Conservation (phyloP, 1,284 basidiomycete species). For the Fomitopsis pinicola region DNA sequence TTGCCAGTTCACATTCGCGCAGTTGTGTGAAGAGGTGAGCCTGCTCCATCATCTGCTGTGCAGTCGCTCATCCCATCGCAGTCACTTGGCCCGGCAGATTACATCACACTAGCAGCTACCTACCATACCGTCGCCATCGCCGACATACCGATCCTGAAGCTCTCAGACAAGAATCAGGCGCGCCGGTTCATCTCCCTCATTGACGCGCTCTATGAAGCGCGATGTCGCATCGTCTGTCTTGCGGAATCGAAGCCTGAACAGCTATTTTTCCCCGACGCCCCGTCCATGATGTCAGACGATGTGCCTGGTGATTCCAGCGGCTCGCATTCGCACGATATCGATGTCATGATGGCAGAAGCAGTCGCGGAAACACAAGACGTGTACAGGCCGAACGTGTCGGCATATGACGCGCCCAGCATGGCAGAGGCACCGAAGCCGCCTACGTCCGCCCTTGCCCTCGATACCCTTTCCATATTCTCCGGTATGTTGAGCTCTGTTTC, state of each 20-base stretch:
- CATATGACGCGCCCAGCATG: constrained; percentile 47
- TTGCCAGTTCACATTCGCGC: constrained; percentile 52
- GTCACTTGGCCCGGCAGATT: constrained; percentile 68
- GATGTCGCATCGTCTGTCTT: constrained; percentile 39
- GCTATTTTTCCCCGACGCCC: constrained; percentile 56
- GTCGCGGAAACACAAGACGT: constrained; percentile 53
- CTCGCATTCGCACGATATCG: constrained; percentile 18
- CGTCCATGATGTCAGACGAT: constrained; percentile 12
- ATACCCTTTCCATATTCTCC: constrained; percentile 60
- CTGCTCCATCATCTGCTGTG: not conserved
- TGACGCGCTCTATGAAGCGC: constrained; percentile 58
- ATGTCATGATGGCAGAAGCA: constrained; percentile 57
- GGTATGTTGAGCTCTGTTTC: constrained; percentile 27
- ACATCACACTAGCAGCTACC: constrained; percentile 57
- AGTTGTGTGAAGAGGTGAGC: constrained; percentile 56
- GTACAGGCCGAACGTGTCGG: constrained; percentile 57
- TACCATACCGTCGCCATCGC: constrained; percentile 59
- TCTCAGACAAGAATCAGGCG: constrained; percentile 67
- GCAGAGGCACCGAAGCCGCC: constrained; percentile 27
- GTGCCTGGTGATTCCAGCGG: not conserved
- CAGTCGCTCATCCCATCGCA: constrained; percentile 15
- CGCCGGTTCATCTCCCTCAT: constrained; percentile 68
- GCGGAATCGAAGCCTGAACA: constrained; percentile 47
- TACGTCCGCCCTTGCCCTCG: constrained; percentile 29
- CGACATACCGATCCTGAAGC: constrained; percentile 51